A percentile compares a stretch with the other conserved stretches of the same genome.
These are phyloP conservation scores for Podospora bellae-mahoneyi DNA, from an alignment of 495 filamentous ascomycete species.

Conservation along the genomic window DNA sequence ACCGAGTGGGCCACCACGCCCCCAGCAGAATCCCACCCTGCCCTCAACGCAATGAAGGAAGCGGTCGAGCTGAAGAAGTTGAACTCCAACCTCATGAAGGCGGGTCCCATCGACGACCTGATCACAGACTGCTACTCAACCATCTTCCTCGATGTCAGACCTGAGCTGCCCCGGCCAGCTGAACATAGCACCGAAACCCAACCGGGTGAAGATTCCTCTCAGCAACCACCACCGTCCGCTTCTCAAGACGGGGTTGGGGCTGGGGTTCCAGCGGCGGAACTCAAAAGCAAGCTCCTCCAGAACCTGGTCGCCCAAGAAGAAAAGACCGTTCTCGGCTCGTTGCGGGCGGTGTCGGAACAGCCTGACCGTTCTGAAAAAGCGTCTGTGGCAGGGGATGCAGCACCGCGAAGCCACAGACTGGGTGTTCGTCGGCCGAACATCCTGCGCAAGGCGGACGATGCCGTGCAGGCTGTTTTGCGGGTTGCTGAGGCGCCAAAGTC, in stretches of 20 bases:
- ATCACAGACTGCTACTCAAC: constrained; percentile 81
- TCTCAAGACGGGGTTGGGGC: constrained; percentile 27
- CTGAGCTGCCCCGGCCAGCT: constrained; percentile 32
- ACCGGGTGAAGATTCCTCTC: constrained; percentile 15
- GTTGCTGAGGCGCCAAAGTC: constrained; percentile 42
- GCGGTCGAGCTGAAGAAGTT: constrained; percentile 85
- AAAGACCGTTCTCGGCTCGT: constrained; percentile 25
- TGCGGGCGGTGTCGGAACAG: constrained; percentile 32
- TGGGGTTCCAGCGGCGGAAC: constrained; percentile 17
- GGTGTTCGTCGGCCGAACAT: constrained; percentile 47
- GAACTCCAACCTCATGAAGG: constrained; percentile 81
- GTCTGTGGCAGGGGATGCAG: constrained; percentile 36
- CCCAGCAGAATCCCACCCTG: constrained; percentile 38
- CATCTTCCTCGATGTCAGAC: constrained; percentile 60
- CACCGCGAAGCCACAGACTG: constrained; percentile 33
- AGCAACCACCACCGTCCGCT: constrained; percentile 16
- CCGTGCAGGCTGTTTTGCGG: constrained; percentile 40
- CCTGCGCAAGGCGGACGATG: constrained; percentile 49
- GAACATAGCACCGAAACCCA: not conserved
- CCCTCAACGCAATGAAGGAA: constrained; percentile 75
- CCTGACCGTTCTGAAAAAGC: constrained; percentile 36
- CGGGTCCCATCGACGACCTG: constrained; percentile 80
- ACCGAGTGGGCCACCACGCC: constrained; percentile 47
- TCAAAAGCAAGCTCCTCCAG: constrained; percentile 50
- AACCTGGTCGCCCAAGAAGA: constrained; percentile 43